phyloP scores from a whole-genome alignment of 495 filamentous ascomycete genomes.

The Apiosordaria backusii region DNA sequence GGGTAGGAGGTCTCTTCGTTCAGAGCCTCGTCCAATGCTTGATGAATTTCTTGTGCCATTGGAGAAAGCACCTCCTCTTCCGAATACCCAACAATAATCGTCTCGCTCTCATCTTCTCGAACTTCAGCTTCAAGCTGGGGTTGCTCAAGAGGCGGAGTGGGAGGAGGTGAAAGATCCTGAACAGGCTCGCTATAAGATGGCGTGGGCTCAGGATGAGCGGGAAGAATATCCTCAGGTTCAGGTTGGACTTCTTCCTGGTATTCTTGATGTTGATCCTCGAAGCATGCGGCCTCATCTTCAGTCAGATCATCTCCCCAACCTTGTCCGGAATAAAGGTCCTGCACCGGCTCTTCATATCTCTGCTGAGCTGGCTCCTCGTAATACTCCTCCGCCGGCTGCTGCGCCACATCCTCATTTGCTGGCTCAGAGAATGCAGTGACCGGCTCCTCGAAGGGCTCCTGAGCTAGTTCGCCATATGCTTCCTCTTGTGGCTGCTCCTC shows the following conservation, averaged over 20 bases:
- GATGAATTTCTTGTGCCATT: not conserved
- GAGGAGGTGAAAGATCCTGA: not conserved
- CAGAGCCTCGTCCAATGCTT: not conserved
- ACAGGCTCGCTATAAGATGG: not conserved
- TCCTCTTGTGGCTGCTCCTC: not conserved
- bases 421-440: not conserved
- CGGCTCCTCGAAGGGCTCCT: not conserved
- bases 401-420: not conserved
- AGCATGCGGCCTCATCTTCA: not conserved
- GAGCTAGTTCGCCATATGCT: not conserved
- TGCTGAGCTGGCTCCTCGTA: not conserved
- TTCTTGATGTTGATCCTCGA: not conserved
- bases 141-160: not conserved
- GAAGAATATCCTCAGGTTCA: not conserved
- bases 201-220: not conserved
- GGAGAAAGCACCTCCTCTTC: not conserved
- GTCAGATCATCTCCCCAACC: not conserved
- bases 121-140: not conserved
- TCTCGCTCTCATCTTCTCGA: not conserved
- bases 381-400: not conserved
- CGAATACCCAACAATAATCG: not conserved
- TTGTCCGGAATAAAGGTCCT: not conserved
- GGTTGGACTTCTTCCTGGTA: not conserved
- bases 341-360: not conserved
- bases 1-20: not conserved